These are phyloP conservation scores for Rhododendron simsii DNA, from an alignment of 148 eudicot species.

Conservation along the genomic window DNA sequence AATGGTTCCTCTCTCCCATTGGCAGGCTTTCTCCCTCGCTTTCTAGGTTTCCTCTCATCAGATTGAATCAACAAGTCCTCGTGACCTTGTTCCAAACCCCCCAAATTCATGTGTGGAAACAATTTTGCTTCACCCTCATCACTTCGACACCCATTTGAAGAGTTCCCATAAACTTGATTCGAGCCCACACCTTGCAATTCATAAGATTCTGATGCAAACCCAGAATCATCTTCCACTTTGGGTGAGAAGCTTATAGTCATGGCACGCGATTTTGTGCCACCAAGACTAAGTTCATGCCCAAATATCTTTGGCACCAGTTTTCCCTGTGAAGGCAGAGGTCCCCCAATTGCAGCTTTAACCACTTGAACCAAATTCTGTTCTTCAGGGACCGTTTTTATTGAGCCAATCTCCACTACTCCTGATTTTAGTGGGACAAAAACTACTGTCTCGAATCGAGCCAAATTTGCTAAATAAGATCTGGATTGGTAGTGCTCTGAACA, in stretches of 20 bases:
- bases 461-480: slow-evolving; percentile 58
- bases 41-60: slow-evolving; percentile 66
- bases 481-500: slow-evolving; percentile 73
- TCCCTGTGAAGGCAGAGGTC: slow-evolving; percentile 38
- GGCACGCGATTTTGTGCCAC: slow-evolving; percentile 49
- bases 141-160: slow-evolving; percentile 59
- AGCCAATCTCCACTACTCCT: slow-evolving; percentile 86
- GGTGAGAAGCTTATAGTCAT: slow-evolving; percentile 78
- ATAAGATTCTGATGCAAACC: slow-evolving; percentile 45
- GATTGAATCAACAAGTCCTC: slow-evolving; percentile 39
- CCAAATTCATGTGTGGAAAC: slow-evolving; percentile 39
- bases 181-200: slow-evolving; percentile 31
- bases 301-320: slow-evolving; percentile 55
- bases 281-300: slow-evolving; percentile 76
- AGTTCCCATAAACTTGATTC: slow-evolving; percentile 52
- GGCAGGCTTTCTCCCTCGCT: slow-evolving; percentile 88
- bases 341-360: slow-evolving; percentile 55
- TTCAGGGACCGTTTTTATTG: slow-evolving; percentile 57
- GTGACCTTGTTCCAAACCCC: slow-evolving; percentile 38
- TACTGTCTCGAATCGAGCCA: slow-evolving; percentile 57
- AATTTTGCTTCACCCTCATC: slow-evolving; percentile 51
- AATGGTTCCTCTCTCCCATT: slow-evolving; percentile 87
- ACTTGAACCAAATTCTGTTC: slow-evolving; percentile 54
- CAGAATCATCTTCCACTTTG: slow-evolving; percentile 65
- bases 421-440: slow-evolving; percentile 75